Conservation (phyloP, 345 rosid species). For the Syzygium grande region DNA sequence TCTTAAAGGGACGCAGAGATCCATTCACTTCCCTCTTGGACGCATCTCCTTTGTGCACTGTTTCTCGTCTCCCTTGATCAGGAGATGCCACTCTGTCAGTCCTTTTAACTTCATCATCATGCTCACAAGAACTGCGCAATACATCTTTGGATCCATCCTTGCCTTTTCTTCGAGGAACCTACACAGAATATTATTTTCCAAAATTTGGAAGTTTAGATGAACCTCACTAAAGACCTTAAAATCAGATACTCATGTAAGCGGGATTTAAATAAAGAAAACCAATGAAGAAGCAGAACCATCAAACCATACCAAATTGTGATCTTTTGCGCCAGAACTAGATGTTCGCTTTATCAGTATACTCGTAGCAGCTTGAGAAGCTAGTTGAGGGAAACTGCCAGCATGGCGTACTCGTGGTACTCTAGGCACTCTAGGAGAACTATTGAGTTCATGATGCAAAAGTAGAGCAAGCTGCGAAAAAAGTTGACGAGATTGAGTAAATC, state of each 20-base stretch:
- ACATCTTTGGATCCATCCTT: slow-evolving; percentile 65
- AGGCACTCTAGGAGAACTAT: slow-evolving; percentile 97
- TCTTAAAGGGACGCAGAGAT: slow-evolving; percentile 23
- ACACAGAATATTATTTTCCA: neutral
- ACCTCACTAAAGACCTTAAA: neutral
- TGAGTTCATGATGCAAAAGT: slow-evolving; percentile 96
- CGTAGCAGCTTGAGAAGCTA: slow-evolving; percentile 59
- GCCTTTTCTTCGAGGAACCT: slow-evolving; percentile 47
- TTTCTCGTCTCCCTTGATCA: slow-evolving; percentile 52
- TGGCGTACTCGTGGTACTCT: slow-evolving; percentile 95
- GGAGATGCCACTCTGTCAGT: slow-evolving; percentile 38
- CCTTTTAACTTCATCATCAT: slow-evolving; percentile 55
- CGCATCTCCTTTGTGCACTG: slow-evolving; percentile 30
- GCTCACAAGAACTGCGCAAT: slow-evolving; percentile 29
- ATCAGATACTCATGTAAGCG: neutral
- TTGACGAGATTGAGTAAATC: neutral
- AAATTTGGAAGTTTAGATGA: neutral
- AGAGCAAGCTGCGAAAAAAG: slow-evolving; percentile 68
- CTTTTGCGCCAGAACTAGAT: slow-evolving; percentile 70
- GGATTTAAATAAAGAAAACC: neutral
- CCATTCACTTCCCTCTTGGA: slow-evolving; percentile 46
- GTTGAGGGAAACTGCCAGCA: slow-evolving; percentile 68
- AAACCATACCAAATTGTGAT: slow-evolving; percentile 51
- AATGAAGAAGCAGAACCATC: neutral
- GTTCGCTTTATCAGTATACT: slow-evolving; percentile 59